Conservation (phyloP, 2,329 filamentous ascomycete genomes). For the Aspergillus oerlinghausenensis region DNA sequence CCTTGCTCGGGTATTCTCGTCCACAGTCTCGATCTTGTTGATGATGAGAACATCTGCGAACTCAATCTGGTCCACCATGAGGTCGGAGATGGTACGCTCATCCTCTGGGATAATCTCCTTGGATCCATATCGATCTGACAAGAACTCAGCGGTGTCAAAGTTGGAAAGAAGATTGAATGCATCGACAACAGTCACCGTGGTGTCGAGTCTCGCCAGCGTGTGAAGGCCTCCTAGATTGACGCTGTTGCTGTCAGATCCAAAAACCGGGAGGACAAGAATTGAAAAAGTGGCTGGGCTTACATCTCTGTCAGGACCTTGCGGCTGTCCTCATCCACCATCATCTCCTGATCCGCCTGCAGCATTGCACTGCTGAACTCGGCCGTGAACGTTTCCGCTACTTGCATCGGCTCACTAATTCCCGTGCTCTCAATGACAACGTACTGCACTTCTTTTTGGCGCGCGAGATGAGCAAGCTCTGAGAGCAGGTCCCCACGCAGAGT, state of each 20-base stretch:
- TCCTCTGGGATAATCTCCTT: constrained; percentile 63
- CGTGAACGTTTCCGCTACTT: constrained; percentile 70
- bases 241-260: constrained; percentile 19
- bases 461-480: constrained; percentile 62
- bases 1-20: constrained; percentile 41
- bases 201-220: constrained; percentile 63
- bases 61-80: constrained; percentile 74
- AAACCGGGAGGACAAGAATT: constrained; percentile 12
- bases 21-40: constrained; percentile 65
- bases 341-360: constrained; percentile 46
- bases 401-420: constrained; percentile 68
- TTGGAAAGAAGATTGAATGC: constrained; percentile 68
- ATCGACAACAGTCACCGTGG: constrained; percentile 68
- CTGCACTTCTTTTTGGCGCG: constrained; percentile 60
- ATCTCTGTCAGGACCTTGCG: constrained; percentile 45
- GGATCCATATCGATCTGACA: constrained; percentile 57
- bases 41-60: constrained; percentile 70
- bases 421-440: constrained; percentile 70
- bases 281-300: constrained; percentile 29
- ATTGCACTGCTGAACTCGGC: constrained; percentile 48
- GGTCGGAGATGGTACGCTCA: constrained; percentile 67
- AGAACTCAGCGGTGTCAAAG: constrained; percentile 65
- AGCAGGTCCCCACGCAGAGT: constrained; percentile 67
- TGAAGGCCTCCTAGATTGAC: constrained; percentile 60
- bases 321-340: constrained; percentile 41